Base-by-base conservation (phyloP, 1,284 basidiomycete genomes). In the Athelia sp. region DNA sequence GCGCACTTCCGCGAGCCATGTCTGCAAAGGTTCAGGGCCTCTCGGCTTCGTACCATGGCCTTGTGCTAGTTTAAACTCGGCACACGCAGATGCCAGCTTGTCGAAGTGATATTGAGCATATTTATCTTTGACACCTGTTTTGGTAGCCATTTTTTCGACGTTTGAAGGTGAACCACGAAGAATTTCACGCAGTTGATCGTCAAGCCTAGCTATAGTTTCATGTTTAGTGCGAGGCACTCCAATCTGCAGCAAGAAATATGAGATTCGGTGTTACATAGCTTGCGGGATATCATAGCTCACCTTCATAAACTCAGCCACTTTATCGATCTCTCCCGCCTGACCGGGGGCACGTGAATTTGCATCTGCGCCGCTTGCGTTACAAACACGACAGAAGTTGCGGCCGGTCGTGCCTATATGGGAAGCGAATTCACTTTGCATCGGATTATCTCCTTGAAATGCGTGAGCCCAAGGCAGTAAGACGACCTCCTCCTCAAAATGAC, bases 371-470 rank as follows among this genome's bases (percentile, higher is more conserved):
- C 4, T 44, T 3, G 46, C 54, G 6, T 48, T 31, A 36, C 54
- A 58, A 3, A 54, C 49, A 3, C 57, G 52, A 43, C 56, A 59
- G 21, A 52, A 58, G 29, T 44, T 50, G 21, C 52, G 54, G 2
- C 56, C 58, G 8, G 24, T 49, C 51, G 55, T 46, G 8, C 57
- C 56, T 15, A 62, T 53, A 43, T 62, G 60, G 21, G 51, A 57
- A 1, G 56, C 50, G 48, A 62, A 55, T 36, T 61, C 60, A 43
- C 56, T 57, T 21, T 58, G 53, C 61, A 62, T 62, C 1, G 61
- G 58, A 43, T 60, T 61, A 22, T 61, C 59, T 17, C 61, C 56
- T 8, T 54, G 48, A 22, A 61, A 43, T 0, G 50, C 60, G 26
- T 57, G 48, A 4, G 55, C 51, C 38, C 50, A 58, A 0, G 54